Evolutionary conservation across 495 filamentous ascomycete genomes (phyloP), one percentile per base, ranked within the genome.

Genomic region (Hypoxylon intermedium): DNA sequence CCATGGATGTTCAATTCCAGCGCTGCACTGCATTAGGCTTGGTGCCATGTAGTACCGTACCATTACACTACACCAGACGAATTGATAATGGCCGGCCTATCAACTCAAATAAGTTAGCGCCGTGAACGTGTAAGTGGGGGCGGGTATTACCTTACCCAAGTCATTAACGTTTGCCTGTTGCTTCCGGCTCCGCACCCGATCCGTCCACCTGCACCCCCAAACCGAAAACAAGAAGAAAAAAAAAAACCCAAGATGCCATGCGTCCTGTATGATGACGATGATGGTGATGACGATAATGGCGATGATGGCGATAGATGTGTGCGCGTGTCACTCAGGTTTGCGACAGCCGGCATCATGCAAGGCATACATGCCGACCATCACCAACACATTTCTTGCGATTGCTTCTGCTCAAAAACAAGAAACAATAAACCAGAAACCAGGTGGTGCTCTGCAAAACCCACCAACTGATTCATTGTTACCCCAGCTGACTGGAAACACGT

Each of bases 401-500:
- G 19, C 24, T 24, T 64, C 50, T 50, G 48, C 7, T 54, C 30
- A 49, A n/a, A 16, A 42, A 34, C 40, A 56, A 30, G 26, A 37
- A 37, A 26, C 31, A 9, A 21, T 9, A 34, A 12, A 12, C 30
- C 23, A 24, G 34, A 12, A 13, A 51, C n/a, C n/a, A n/a, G n/a
- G 24, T 42, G 21, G 23, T 45, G 36, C 7, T 24, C 19, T 41
- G 34, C 33, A 53, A 18, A 54, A 37, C 48, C 42, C 44, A 52
- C 26, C 49, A 36, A 26, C 45, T 33, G 6, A 31, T 38, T 23
- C 47, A 60, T 41, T 60, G 26, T 47, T 64, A 59, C 54, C 26
- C 56, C 62, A 65, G 56, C 56, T 65, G 62, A 65, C 62, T 60
- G 56, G 46, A 36, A 56, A 51, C 36, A 47, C 20, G 38, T 30